Conservation (phyloP, 768 basidiomycete species). For the Tylopilus vinaceipallidus region DNA sequence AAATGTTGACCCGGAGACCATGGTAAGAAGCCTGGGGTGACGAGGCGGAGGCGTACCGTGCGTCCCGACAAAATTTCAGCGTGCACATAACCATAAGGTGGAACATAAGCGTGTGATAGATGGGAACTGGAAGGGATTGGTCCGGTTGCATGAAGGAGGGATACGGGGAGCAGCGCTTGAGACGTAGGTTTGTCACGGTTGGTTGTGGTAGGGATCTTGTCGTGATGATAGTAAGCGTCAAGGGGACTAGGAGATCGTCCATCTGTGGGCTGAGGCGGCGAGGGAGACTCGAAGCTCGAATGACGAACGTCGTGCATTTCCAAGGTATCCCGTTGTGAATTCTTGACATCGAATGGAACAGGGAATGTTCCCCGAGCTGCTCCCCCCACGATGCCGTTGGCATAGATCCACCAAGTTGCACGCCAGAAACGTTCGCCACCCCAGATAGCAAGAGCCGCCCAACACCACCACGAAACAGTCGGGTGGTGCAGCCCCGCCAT, state of each 20-base stretch:
- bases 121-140: not conserved
- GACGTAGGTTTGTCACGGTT: not conserved
- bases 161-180: not conserved
- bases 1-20: conserved; percentile 86
- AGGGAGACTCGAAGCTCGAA: conserved; percentile 3
- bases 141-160: not conserved
- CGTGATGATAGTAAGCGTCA: conserved; percentile 15
- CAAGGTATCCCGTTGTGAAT: conserved; percentile 15
- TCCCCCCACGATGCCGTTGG: conserved; percentile 52
- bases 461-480: conserved; percentile 65
- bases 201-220: conserved; percentile 3
- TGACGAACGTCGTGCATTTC: conserved; percentile 25
- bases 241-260: conserved; percentile 26
- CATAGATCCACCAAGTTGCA: conserved; percentile 50
- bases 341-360: not conserved
- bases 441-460: conserved; percentile 62
- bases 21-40: conserved; percentile 50
- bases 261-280: conserved; percentile 1
- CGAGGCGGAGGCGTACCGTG: conserved; percentile 65
- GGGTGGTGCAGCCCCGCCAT: conserved; percentile 68
- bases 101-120: conserved; percentile 32
- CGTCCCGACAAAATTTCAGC: conserved; percentile 68
- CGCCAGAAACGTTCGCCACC: conserved; percentile 59
- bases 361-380: not conserved
- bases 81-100: conserved; percentile 67